Evolutionary conservation across 257 asterid genomes (phyloP).

Genomic region (Primulina huaijiensis): DNA sequence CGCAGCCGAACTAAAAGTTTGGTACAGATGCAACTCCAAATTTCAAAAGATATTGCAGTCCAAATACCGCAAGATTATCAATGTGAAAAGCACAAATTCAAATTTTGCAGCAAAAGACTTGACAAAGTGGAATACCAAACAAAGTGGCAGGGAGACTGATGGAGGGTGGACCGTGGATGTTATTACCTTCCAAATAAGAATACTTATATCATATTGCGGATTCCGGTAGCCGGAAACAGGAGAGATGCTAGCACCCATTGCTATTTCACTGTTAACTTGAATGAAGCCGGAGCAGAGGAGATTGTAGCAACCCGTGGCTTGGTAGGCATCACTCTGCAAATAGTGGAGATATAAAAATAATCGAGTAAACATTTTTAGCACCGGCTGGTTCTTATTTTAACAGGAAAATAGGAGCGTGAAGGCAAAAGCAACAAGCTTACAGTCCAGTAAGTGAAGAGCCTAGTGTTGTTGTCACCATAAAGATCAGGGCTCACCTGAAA

Average conservation of each 20-base stretch:
- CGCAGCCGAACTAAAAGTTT: no score
- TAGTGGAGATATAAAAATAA: not conserved
- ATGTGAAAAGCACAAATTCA: no score
- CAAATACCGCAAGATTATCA: no score
- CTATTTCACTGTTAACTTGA: constrained; percentile 77
- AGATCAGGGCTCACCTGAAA: constrained; percentile 81
- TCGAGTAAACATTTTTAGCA: not conserved
- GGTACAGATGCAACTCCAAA: no score
- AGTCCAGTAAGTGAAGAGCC: constrained; percentile 86
- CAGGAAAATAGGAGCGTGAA: not conserved
- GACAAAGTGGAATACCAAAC: constrained; percentile 1
- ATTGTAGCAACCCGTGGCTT: constrained; percentile 95
- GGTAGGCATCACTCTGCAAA: constrained; percentile 89
- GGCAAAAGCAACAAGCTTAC: constrained; percentile 36
- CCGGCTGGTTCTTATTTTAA: not conserved
- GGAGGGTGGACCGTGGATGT: constrained; percentile 23
- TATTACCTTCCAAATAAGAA: constrained; percentile 94
- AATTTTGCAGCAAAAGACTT: constrained; percentile 26
- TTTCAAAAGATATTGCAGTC: no score
- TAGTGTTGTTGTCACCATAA: constrained; percentile 77
- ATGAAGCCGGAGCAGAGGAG: constrained; percentile 90
- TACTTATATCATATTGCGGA: constrained; percentile 78
- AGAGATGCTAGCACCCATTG: constrained; percentile 98
- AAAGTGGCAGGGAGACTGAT: constrained; percentile 20
- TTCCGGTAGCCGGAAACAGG: constrained; percentile 65